Percentiles rank a stretch among this genome's conserved stretches.
These are phyloP conservation scores for Lecanicillium sp. DNA, from an alignment of 2,329 filamentous ascomycete species.

Conservation along the genomic window DNA sequence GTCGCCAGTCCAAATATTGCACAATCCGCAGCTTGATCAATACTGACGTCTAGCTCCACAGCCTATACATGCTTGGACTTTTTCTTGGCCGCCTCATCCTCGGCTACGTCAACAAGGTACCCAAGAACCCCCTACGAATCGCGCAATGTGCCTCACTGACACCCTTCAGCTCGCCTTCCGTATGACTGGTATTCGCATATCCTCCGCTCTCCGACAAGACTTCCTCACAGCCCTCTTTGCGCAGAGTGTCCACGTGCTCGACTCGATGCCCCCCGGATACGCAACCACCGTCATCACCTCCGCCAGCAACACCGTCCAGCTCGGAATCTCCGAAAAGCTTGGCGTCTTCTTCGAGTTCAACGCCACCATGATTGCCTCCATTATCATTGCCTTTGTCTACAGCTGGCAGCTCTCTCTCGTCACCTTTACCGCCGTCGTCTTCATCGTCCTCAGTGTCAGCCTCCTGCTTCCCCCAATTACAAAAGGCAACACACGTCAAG, in stretches of 20 bases:
- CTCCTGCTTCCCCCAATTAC: constrained; percentile 50
- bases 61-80: constrained; percentile 63
- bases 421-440: constrained; percentile 50
- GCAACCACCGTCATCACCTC: constrained; percentile 58
- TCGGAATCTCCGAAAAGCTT: constrained; percentile 59
- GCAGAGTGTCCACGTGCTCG: constrained; percentile 62
- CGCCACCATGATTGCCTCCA: constrained; percentile 45
- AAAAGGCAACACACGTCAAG: constrained; percentile 41
- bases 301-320: constrained; percentile 57
- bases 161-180: constrained; percentile 47
- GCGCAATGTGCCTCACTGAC: background rate
- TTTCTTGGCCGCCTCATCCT: constrained; percentile 61
- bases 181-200: constrained; percentile 56
- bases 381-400: constrained; percentile 50
- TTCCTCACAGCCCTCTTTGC: constrained; percentile 59
- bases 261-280: constrained; percentile 57
- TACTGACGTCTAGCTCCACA: constrained; percentile 20
- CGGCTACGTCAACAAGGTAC: constrained; percentile 54
- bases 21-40: background rate
- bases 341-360: constrained; percentile 52
- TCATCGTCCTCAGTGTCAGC: constrained; percentile 44
- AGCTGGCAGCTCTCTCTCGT: constrained; percentile 57
- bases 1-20: background rate
- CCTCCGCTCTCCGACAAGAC: constrained; percentile 54
- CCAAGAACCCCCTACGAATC: background rate